Evolutionary conservation across 345 rosid species (phyloP).

Genomic region (Pistacia integerrima): DNA sequence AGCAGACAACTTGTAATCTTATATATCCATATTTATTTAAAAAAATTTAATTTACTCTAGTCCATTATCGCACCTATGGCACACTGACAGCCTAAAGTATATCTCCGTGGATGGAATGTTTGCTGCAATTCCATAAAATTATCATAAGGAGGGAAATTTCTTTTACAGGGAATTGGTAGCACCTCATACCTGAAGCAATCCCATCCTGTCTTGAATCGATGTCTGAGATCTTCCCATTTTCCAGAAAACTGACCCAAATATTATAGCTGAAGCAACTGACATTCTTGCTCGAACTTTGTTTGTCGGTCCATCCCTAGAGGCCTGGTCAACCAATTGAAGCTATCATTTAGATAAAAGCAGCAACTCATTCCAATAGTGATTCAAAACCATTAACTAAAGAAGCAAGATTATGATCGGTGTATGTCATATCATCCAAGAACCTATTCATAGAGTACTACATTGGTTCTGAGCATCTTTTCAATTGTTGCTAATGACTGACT

Average conservation of each 20-base stretch:
- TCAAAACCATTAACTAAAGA: conserved; percentile 10
- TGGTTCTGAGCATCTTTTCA: neutral
- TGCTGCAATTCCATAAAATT: conserved; percentile 7
- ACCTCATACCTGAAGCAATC: conserved; percentile 83
- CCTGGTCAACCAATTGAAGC: conserved; percentile 46
- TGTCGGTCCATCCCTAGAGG: conserved; percentile 97
- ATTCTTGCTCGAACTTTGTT: conserved; percentile 95
- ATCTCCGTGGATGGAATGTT: neutral
- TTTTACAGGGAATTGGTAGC: conserved; percentile 13
- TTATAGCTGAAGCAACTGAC: conserved; percentile 96
- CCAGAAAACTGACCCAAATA: conserved; percentile 99
- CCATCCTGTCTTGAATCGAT: conserved; percentile 96
- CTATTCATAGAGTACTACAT: conserved; percentile 1
- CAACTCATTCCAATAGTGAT: conserved; percentile 5
- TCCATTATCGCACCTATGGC: neutral
- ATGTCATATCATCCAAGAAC: neutral
- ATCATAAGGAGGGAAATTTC: conserved; percentile 4
- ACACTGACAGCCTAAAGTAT: conserved; percentile 3
- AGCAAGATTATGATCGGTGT: conserved; percentile 5
- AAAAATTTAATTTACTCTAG: neutral
- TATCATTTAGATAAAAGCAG: conserved; percentile 26
- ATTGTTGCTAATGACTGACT: conserved; percentile 3
- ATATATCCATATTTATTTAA: neutral
- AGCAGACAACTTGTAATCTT: neutral
- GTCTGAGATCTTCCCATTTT: conserved; percentile 95